phyloP scores from a whole-genome alignment of 768 basidiomycete genomes.

The Jaapia argillacea region DNA sequence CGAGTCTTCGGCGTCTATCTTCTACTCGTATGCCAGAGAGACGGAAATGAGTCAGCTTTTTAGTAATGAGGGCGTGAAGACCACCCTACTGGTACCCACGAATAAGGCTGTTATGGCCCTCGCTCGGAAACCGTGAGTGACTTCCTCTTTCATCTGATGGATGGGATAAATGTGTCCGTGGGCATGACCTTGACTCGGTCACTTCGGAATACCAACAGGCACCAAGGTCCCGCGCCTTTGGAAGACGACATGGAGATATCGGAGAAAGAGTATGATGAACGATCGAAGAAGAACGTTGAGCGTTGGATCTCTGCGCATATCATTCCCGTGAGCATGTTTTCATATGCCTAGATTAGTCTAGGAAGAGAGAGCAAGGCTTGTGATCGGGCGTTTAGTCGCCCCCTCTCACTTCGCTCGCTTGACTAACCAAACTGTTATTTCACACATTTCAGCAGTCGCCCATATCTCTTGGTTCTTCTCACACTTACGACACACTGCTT shows the following conservation, averaged over 20 bases:
- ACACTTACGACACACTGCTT: constrained; percentile 51
- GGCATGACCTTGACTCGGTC: too few species aligned
- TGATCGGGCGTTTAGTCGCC: too few species aligned
- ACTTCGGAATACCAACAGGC: too few species aligned
- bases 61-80: constrained; percentile 14
- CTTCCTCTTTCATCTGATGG: constrained; percentile 1
- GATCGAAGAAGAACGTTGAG: constrained; percentile 58
- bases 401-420: too few species aligned
- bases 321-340: constrained; percentile 77
- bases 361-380: background rate
- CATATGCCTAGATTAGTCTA: constrained; percentile 10
- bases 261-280: constrained; percentile 54
- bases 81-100: constrained; percentile 72
- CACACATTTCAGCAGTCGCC: constrained; percentile 30
- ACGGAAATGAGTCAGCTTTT: constrained; percentile 48
- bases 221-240: constrained; percentile 37
- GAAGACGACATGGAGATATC: constrained; percentile 45
- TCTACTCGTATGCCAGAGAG: constrained; percentile 77
- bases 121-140: constrained; percentile 74
- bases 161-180: background rate
- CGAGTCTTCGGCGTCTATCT: constrained; percentile 66
- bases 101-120: constrained; percentile 85
- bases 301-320: constrained; percentile 80
- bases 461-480: constrained; percentile 31
- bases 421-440: background rate